Conservation (phyloP, 2,329 filamentous ascomycete species). For the Aspergillus quadrilineatus region DNA sequence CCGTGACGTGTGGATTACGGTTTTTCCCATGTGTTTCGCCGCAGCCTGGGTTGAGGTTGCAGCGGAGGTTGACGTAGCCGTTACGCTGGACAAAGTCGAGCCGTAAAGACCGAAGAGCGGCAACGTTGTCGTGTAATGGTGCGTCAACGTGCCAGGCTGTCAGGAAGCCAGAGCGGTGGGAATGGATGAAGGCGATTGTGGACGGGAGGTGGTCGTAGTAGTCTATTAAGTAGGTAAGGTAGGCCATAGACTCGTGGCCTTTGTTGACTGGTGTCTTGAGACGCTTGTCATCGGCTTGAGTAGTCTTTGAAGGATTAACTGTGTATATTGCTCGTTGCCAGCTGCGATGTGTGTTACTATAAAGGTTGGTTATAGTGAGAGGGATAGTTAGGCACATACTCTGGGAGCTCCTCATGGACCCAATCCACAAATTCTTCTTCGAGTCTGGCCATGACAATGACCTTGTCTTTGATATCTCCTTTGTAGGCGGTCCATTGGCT, state of each 20-base stretch:
- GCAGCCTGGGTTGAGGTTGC: slow-evolving; percentile 60
- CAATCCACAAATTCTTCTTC: slow-evolving; percentile 46
- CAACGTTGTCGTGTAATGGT: slow-evolving; percentile 56
- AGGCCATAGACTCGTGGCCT: slow-evolving; percentile 49
- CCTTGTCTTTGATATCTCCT: slow-evolving; percentile 33
- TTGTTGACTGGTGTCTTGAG: slow-evolving; percentile 43
- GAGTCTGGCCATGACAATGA: slow-evolving; percentile 47
- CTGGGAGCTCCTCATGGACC: slow-evolving; percentile 46
- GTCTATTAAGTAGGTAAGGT: slow-evolving; percentile 49
- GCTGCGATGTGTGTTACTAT: slow-evolving; percentile 22
- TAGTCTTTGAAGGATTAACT: slow-evolving; percentile 37
- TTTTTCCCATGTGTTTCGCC: slow-evolving; percentile 33
- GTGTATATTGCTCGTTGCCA: slow-evolving; percentile 50
- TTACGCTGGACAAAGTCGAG: slow-evolving; percentile 52
- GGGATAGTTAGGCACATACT: slow-evolving; percentile 33
- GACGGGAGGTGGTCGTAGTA: slow-evolving; percentile 51
- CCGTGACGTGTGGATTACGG: slow-evolving; percentile 37
- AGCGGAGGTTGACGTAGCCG: slow-evolving; percentile 63
- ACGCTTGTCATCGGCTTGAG: slow-evolving; percentile 18
- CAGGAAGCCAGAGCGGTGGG: slow-evolving; percentile 51
- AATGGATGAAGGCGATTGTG: slow-evolving; percentile 56
- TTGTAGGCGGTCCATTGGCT: slow-evolving; percentile 1
- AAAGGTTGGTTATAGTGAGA: neutral
- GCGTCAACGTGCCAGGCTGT: slow-evolving; percentile 60
- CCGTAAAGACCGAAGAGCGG: slow-evolving; percentile 51